phyloP scores from a whole-genome alignment of 2,329 filamentous ascomycete genomes.

The Apiospora pterosperma region DNA sequence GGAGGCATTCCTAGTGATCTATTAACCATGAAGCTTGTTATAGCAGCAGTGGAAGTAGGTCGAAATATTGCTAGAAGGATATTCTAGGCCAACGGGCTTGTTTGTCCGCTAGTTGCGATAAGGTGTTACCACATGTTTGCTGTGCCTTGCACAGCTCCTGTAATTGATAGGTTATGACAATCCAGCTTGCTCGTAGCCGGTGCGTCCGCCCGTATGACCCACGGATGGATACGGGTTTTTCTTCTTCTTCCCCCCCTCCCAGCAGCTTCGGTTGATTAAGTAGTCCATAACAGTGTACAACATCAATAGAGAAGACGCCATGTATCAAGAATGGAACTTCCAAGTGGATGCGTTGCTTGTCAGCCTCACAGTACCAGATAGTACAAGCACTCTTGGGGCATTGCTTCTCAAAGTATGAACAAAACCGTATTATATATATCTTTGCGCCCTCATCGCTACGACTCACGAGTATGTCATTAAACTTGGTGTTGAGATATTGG shows the following conservation, averaged over 20 bases:
- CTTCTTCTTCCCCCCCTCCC: no score
- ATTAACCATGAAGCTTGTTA: neutral
- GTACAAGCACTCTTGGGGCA: neutral
- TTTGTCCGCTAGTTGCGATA: neutral
- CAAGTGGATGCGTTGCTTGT: neutral
- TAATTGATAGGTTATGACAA: neutral
- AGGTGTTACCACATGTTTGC: neutral
- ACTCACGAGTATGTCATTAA: neutral
- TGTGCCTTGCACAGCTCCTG: neutral
- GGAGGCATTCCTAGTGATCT: neutral
- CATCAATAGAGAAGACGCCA: neutral
- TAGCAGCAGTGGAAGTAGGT: neutral
- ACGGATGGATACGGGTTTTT: neutral
- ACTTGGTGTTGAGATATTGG: neutral
- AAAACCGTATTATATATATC: neutral
- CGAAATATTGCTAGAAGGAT: neutral
- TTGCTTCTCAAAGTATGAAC: neutral
- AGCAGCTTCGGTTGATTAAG: neutral
- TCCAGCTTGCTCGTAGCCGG: neutral
- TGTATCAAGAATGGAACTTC: neutral
- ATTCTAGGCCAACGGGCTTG: neutral
- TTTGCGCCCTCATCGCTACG: neutral
- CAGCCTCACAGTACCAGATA: neutral
- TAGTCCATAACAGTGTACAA: neutral
- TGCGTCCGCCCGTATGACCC: neutral